phyloP scores from a whole-genome alignment of 345 rosid genomes.

The Gossypium thurberi region DNA sequence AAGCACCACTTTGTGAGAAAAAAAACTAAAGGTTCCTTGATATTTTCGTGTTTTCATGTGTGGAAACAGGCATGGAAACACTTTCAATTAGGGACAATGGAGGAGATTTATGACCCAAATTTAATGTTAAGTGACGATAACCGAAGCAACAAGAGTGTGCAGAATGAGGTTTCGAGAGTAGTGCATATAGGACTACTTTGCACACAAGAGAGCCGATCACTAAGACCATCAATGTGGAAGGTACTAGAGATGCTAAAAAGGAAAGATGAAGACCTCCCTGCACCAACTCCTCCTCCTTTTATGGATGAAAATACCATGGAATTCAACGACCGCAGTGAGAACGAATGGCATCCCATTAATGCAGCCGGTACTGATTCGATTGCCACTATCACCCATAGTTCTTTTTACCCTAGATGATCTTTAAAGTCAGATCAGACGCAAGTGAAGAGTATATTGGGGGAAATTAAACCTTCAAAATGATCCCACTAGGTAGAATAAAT shows the following conservation, averaged over 20 bases:
- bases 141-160: slow-evolving; percentile 26
- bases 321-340: slow-evolving; percentile 41
- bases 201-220: slow-evolving; percentile 62
- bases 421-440: not conserved
- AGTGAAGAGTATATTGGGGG: not conserved
- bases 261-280: slow-evolving; percentile 57
- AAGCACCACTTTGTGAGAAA: not conserved
- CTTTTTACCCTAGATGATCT: slow-evolving; percentile 33
- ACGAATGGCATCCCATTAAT: slow-evolving; percentile 30
- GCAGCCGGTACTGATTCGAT: slow-evolving; percentile 44
- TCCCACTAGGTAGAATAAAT: not conserved
- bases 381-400: slow-evolving; percentile 54
- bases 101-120: slow-evolving; percentile 69
- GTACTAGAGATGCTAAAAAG: slow-evolving; percentile 64
- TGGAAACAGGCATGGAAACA: slow-evolving; percentile 18
- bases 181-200: slow-evolving; percentile 80
- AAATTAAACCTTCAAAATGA: too few relatives aligned
- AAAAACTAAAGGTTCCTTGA: not conserved
- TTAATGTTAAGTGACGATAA: slow-evolving; percentile 38
- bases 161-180: slow-evolving; percentile 50
- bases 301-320: slow-evolving; percentile 82
- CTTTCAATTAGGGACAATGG: slow-evolving; percentile 59
- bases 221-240: slow-evolving; percentile 75
- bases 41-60: not conserved
- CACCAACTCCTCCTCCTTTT: slow-evolving; percentile 79